Percentiles rank a stretch among this genome's conserved stretches.
Evolutionary conservation across 1,284 basidiomycete species (phyloP).

Genomic region (Sparassis latifolia): DNA sequence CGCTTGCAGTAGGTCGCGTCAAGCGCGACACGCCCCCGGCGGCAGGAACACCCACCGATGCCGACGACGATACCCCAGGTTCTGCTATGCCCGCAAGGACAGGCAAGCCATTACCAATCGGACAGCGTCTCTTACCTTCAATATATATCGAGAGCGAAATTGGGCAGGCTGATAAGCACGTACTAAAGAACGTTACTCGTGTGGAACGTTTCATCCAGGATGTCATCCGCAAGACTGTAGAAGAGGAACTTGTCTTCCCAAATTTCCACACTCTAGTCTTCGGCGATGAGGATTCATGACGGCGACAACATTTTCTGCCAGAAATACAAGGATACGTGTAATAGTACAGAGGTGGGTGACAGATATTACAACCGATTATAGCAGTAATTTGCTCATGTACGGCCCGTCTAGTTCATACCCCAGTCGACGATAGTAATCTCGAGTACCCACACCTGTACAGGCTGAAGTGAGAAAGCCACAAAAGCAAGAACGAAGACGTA

Average conservation of each 20-base stretch:
- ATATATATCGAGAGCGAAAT: constrained; percentile 96
- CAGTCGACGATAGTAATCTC: constrained; percentile 90
- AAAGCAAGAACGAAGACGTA: constrained; percentile 22
- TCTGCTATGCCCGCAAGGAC: constrained; percentile 19
- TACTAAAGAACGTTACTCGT: constrained; percentile 93
- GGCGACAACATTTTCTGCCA: not conserved
- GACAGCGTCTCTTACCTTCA: constrained; percentile 82
- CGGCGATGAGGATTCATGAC: constrained; percentile 28
- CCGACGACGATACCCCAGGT: constrained; percentile 34
- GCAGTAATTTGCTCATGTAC: constrained; percentile 87
- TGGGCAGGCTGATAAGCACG: constrained; percentile 93
- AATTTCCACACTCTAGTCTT: constrained; percentile 85
- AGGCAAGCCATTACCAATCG: constrained; percentile 66
- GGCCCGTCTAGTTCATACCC: constrained; percentile 95
- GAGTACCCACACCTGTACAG: constrained; percentile 76
- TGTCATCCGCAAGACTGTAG: constrained; percentile 88
- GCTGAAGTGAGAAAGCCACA: constrained; percentile 5
- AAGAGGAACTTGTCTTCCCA: constrained; percentile 90
- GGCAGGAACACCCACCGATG: constrained; percentile 23
- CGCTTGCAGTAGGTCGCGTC: constrained; percentile 43
- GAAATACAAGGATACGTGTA: constrained; percentile 11
- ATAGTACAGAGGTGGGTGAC: constrained; percentile 15
- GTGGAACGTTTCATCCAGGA: constrained; percentile 96
- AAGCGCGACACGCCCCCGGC: constrained; percentile 37
- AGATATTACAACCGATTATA: constrained; percentile 15